A percentile compares a stretch with the other conserved stretches of the same genome.
Conservation (phyloP, 352 stramenopile genomes). For the Pythium scleroteichum region DNA sequence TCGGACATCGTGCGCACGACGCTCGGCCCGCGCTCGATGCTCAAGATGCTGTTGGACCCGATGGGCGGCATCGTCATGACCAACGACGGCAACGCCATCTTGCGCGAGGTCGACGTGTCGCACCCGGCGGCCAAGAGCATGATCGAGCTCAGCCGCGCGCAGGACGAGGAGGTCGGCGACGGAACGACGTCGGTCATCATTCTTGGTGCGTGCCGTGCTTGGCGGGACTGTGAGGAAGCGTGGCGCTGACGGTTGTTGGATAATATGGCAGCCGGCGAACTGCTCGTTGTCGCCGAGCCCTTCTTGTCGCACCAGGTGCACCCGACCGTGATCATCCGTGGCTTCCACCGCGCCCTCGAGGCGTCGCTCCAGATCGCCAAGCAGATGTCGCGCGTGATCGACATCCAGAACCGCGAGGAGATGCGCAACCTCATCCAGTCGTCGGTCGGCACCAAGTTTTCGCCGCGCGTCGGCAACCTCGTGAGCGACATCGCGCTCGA, state of each 20-base stretch:
- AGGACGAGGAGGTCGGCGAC: slow-evolving; percentile 99
- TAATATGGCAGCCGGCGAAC: slow-evolving; percentile 88
- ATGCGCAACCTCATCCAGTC: slow-evolving; percentile 97
- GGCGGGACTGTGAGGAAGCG: not conserved
- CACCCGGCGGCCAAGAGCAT: slow-evolving; percentile 99
- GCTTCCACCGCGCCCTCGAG: slow-evolving; percentile 90
- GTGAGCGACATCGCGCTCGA: slow-evolving; percentile 98
- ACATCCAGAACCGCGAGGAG: slow-evolving; percentile 94
- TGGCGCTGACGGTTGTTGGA: slow-evolving; percentile 1
- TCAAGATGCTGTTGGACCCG: slow-evolving; percentile 99
- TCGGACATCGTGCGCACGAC: slow-evolving; percentile 99
- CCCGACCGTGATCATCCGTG: slow-evolving; percentile 97
- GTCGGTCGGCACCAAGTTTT: slow-evolving; percentile 99
- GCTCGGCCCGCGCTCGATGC: slow-evolving; percentile 97
- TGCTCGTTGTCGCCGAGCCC: slow-evolving; percentile 96
- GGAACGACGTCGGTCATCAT: slow-evolving; percentile 99
- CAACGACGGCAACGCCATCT: slow-evolving; percentile 99
- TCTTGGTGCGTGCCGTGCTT: slow-evolving; percentile 58
- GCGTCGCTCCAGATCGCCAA: slow-evolving; percentile 93
- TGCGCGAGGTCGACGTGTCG: slow-evolving; percentile 98
- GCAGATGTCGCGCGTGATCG: slow-evolving; percentile 90
- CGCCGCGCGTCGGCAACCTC: slow-evolving; percentile 94
- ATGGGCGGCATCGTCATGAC: slow-evolving; percentile 99
- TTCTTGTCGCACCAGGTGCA: slow-evolving; percentile 97
- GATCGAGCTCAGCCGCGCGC: slow-evolving; percentile 98